These are phyloP conservation scores for Hericium rajendrae DNA, from an alignment of 768 basidiomycete species.

Conservation along the genomic window DNA sequence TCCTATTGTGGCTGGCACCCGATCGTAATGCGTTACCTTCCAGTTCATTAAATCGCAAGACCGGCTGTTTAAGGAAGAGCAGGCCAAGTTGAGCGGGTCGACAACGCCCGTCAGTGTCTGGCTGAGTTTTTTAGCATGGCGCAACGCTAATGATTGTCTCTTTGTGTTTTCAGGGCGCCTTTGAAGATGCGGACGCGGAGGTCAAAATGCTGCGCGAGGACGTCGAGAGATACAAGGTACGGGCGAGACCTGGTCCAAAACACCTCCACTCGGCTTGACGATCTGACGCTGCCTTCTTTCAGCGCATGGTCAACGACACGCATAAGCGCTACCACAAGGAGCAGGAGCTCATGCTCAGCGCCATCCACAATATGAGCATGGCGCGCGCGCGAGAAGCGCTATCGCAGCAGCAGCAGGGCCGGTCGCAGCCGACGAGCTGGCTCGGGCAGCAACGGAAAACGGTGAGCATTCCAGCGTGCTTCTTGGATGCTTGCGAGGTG, in stretches of 20 bases:
- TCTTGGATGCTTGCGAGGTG: no score
- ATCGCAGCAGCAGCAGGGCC: slow-evolving; percentile 3
- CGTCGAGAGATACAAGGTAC: slow-evolving; percentile 7
- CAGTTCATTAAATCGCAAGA: slow-evolving; percentile 93
- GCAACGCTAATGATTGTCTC: neutral
- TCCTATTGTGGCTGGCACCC: neutral
- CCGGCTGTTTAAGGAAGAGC: slow-evolving; percentile 77
- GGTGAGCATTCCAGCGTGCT: neutral
- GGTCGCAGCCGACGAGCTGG: slow-evolving; percentile 9
- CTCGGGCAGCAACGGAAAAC: slow-evolving; percentile 15
- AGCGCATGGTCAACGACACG: slow-evolving; percentile 12
- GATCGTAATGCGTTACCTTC: neutral
- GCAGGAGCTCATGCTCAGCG: slow-evolving; percentile 12
- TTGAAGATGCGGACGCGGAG: slow-evolving; percentile 65
- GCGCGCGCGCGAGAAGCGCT: slow-evolving; percentile 8
- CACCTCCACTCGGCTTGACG: slow-evolving; percentile 15
- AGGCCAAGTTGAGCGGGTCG: slow-evolving; percentile 42
- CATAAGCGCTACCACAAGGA: slow-evolving; percentile 13
- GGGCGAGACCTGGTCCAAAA: neutral
- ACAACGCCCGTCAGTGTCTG: slow-evolving; percentile 32
- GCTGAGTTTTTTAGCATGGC: no score
- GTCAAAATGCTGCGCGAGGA: slow-evolving; percentile 57
- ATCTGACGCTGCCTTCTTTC: neutral
- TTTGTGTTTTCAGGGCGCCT: slow-evolving; percentile 30
- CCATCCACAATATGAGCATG: slow-evolving; percentile 10